phyloP scores from a whole-genome alignment of 1,139 yeast species.

The Protomyces pachydermus region DNA sequence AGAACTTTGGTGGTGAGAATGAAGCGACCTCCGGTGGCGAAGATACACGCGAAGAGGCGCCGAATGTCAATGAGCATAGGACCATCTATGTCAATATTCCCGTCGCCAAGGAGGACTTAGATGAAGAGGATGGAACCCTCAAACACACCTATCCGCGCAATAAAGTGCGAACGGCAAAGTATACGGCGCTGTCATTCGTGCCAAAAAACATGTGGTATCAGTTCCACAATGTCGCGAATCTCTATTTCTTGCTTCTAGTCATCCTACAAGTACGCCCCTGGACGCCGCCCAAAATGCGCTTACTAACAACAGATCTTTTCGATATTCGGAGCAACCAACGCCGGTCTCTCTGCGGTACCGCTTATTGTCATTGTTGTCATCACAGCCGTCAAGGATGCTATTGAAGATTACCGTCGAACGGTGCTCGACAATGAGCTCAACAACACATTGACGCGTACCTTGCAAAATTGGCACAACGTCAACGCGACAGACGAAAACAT shows the following conservation, averaged over 20 bases:
- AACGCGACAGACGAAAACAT: constrained; percentile 70
- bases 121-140: constrained; percentile 15
- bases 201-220: constrained; percentile 79
- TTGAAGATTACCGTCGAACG: constrained; percentile 87
- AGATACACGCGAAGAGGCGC: constrained; percentile 5
- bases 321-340: constrained; percentile 85
- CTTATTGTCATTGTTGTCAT: constrained; percentile 82
- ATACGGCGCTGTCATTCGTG: constrained; percentile 80
- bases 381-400: constrained; percentile 87
- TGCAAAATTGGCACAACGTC: constrained; percentile 64
- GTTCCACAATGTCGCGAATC: constrained; percentile 83
- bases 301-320: constrained; percentile 45
- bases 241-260: constrained; percentile 74
- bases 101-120: constrained; percentile 12
- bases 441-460: constrained; percentile 74
- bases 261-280: constrained; percentile 54
- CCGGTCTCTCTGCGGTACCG: constrained; percentile 89
- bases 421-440: constrained; percentile 76
- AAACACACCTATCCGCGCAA: constrained; percentile 61
- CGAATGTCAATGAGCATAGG: background rate
- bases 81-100: constrained; percentile 19
- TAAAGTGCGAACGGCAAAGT: constrained; percentile 92
- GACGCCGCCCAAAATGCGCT: too few relatives aligned
- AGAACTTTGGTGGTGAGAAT: constrained; percentile 24
- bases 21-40: constrained; percentile 14